Evolutionary conservation across 768 basidiomycete species (phyloP), one percentile per base, ranked within the genome.

Genomic region (Chalciporus chontae): DNA sequence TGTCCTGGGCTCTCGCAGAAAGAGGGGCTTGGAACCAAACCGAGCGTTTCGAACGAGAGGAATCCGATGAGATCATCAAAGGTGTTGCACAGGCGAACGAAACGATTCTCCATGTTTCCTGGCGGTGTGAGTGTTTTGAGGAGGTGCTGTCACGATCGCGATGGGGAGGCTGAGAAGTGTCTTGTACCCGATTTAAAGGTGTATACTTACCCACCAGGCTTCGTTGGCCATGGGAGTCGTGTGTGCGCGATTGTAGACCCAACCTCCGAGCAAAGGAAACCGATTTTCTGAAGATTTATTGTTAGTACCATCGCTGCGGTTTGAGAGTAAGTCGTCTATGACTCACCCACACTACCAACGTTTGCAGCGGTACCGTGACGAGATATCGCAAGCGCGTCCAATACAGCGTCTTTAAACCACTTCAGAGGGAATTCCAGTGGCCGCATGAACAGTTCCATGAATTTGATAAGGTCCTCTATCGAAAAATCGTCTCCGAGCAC

Each of bases 201-300:
- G 8, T 14, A n/a, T 18, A 60, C 69, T 37, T 40, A 70, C 69
- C 53, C 54, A 63, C 69, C 69, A 70, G 15, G 57, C 63, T 47
- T 69, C 61, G 11, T 70, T 62, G 7, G 67, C 19, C 15, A 66
- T 60, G 5, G 48, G 52, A 8, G 32, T 23, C 8, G 31, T 43
- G 21, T 68, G 66, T 0, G 54, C 41, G 10, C 46, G 48, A 42
- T 63, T 67, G n/a, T 56, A 69, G 11, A 70, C 53, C 66, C 66
- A 70, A 8, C 69, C 69, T 19, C 63, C 64, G 5, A 70, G 51
- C 3, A 70, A 45, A 24, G 56, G 52, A 26, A 65, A 38, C 13
- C 64, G 57, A 40, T 45, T 54, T 9, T 29, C 59, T 57, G 13
- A 34, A n/a, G 18, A 41, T 1, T 41, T 26, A 7, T 8, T 9